phyloP scores from a whole-genome alignment of 2,329 filamentous ascomycete genomes.

The Macrophomina phaseolina region DNA sequence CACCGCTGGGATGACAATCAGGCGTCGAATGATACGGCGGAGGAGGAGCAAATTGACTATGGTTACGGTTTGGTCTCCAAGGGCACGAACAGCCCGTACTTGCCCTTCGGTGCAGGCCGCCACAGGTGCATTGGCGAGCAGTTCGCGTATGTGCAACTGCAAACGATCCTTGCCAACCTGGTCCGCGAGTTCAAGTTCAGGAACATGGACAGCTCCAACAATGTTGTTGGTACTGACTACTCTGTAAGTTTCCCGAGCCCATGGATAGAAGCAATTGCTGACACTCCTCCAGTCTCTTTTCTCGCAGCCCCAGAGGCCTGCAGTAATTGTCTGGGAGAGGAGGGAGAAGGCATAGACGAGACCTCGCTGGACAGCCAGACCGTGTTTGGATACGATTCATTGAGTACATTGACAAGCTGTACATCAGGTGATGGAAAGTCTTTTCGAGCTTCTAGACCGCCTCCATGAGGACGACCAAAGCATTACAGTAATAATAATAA shows the following conservation, averaged over 20 bases:
- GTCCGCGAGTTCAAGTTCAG: slow-evolving; percentile 81
- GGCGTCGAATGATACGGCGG: slow-evolving; percentile 54
- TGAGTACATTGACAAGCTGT: slow-evolving; percentile 12
- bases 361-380: neutral
- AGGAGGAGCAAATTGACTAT: slow-evolving; percentile 80
- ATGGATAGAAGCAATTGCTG: slow-evolving; percentile 19
- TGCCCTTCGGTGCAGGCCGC: slow-evolving; percentile 90
- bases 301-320: slow-evolving; percentile 51
- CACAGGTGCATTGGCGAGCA: slow-evolving; percentile 97
- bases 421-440: slow-evolving; percentile 14
- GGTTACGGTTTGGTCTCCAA: slow-evolving; percentile 93
- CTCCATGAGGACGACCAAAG: neutral
- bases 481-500: slow-evolving; percentile 8
- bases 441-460: slow-evolving; percentile 22
- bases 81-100: slow-evolving; percentile 85
- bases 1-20: slow-evolving; percentile 81
- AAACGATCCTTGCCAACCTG: slow-evolving; percentile 79
- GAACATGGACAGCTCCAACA: slow-evolving; percentile 73
- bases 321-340: slow-evolving; percentile 75
- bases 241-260: slow-evolving; percentile 50
- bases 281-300: slow-evolving; percentile 43
- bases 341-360: slow-evolving; percentile 47
- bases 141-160: slow-evolving; percentile 91
- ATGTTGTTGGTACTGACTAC: slow-evolving; percentile 73
- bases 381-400: slow-evolving; percentile 17